Percentiles rank a stretch among this genome's conserved stretches.
phyloP scores from a whole-genome alignment of 1,284 basidiomycete genomes.

The Vanrija humicola region DNA sequence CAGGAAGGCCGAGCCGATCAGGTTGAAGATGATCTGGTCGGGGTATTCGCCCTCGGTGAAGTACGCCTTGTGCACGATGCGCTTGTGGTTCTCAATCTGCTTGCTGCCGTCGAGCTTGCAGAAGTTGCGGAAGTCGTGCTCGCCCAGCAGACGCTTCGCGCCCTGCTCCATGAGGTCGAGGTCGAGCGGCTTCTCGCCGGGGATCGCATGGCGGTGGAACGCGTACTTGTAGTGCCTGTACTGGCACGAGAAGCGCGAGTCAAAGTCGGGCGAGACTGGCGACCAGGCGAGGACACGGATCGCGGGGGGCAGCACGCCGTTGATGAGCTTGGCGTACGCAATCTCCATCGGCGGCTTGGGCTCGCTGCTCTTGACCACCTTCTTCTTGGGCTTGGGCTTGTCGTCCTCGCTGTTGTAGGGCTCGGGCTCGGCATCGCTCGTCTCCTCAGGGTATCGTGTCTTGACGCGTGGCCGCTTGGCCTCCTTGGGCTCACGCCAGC shows the following conservation, averaged over 20 bases:
- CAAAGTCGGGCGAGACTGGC: conserved; percentile 74
- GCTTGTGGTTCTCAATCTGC: conserved; percentile 66
- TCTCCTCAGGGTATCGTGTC: background rate
- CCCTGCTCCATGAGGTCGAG: conserved; percentile 72
- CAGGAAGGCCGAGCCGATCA: conserved; percentile 83
- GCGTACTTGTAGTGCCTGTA: conserved; percentile 98
- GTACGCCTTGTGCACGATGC: conserved; percentile 37
- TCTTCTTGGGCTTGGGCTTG: conserved; percentile 3
- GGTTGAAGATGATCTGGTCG: conserved; percentile 67
- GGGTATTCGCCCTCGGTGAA: conserved; percentile 25
- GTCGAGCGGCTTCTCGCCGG: conserved; percentile 57
- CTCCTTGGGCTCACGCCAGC: conserved; percentile 18
- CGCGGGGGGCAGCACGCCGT: conserved; percentile 81
- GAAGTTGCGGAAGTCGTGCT: conserved; percentile 94
- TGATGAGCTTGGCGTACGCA: conserved; percentile 75
- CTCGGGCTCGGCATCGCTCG: background rate
- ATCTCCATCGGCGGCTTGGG: conserved; percentile 55
- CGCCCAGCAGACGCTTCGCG: conserved; percentile 69
- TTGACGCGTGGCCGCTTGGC: conserved; percentile 7
- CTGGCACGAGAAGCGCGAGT: conserved; percentile 81
- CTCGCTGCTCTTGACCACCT: conserved; percentile 2
- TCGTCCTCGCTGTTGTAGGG: background rate
- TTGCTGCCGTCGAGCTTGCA: conserved; percentile 94
- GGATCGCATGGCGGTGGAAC: conserved; percentile 55
- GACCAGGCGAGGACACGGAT: conserved; percentile 96